These are phyloP conservation scores for Debaryomyces castellii DNA, from an alignment of 805 yeast genomes.

Conservation along the genomic window DNA sequence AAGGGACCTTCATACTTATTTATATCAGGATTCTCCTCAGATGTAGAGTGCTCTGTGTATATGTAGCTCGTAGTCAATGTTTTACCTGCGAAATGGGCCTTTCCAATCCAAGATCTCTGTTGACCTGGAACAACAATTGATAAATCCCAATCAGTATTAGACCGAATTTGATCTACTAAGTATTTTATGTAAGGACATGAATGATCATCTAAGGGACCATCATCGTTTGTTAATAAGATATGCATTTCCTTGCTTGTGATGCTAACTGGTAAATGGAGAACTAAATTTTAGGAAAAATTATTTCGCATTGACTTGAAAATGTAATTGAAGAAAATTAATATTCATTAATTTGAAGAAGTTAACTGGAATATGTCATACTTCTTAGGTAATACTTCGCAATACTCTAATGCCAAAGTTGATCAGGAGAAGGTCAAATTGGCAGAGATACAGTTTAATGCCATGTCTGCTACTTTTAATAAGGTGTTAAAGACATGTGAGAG, in stretches of 20 bases:
- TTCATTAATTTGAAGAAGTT: background rate
- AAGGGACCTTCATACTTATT: conserved; percentile 68
- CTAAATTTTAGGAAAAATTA: background rate
- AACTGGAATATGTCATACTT: conserved; percentile 59
- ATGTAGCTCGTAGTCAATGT: conserved; percentile 60
- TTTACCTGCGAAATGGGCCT: conserved; percentile 89
- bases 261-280: background rate
- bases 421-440: conserved; percentile 63
- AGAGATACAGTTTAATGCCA: conserved; percentile 65
- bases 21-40: conserved; percentile 32
- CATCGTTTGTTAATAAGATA: conserved; percentile 81
- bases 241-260: conserved; percentile 33
- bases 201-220: conserved; percentile 83
- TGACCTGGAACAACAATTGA: conserved; percentile 85
- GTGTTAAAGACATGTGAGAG: conserved; percentile 60
- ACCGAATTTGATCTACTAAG: conserved; percentile 66
- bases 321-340: background rate
- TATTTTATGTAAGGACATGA: conserved; percentile 84
- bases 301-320: background rate
- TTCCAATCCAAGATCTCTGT: conserved; percentile 93
- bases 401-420: conserved; percentile 49
- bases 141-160: conserved; percentile 77
- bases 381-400: conserved; percentile 46
- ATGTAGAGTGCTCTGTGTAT: conserved; percentile 49
- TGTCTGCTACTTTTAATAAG: conserved; percentile 53